Conservation (phyloP, 2,329 filamentous ascomycete genomes). For the Geosmithia flava region DNA sequence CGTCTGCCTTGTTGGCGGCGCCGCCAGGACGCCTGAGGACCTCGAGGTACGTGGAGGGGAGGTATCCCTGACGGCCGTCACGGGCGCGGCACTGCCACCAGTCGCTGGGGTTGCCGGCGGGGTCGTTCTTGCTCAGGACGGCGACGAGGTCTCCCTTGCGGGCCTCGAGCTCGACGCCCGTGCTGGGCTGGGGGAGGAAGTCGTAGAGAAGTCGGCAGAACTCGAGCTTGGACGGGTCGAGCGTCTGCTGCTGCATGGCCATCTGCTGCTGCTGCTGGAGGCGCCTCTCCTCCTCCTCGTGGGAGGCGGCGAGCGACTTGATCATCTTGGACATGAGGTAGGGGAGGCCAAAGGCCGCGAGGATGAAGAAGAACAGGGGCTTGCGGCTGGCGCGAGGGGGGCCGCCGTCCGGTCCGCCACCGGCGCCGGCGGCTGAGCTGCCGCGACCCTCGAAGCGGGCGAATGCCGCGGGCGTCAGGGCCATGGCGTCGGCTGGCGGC, state of each 20-base stretch:
- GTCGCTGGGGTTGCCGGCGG: constrained; percentile 80
- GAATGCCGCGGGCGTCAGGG: constrained; percentile 84
- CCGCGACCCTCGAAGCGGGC: constrained; percentile 72
- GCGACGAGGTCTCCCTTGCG: constrained; percentile 94
- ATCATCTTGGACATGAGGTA: constrained; percentile 98
- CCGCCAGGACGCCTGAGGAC: constrained; percentile 45
- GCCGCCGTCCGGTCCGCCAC: constrained; percentile 51
- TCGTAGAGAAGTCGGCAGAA: constrained; percentile 95
- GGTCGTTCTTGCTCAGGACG: constrained; percentile 84
- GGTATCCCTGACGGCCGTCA: constrained; percentile 81
- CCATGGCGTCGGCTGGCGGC: constrained; percentile 72
- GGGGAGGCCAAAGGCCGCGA: constrained; percentile 88
- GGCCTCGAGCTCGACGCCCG: constrained; percentile 72
- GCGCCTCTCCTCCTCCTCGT: constrained; percentile 67
- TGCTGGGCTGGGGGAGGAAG: constrained; percentile 67
- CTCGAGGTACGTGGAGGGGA: constrained; percentile 85
- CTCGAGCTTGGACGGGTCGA: constrained; percentile 86
- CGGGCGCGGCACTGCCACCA: constrained; percentile 95
- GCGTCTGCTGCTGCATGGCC: constrained; percentile 23
- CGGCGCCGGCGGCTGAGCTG: constrained; percentile 26
- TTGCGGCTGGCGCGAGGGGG: constrained; percentile 76
- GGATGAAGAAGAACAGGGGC: constrained; percentile 88
- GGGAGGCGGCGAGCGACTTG: constrained; percentile 65
- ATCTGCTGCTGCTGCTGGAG: constrained; percentile 34
- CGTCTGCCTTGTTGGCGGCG: constrained; percentile 8